These are phyloP conservation scores for Deuterostichococcus epilithicus DNA, from an alignment of 139 green algal species.

Conservation along the genomic window DNA sequence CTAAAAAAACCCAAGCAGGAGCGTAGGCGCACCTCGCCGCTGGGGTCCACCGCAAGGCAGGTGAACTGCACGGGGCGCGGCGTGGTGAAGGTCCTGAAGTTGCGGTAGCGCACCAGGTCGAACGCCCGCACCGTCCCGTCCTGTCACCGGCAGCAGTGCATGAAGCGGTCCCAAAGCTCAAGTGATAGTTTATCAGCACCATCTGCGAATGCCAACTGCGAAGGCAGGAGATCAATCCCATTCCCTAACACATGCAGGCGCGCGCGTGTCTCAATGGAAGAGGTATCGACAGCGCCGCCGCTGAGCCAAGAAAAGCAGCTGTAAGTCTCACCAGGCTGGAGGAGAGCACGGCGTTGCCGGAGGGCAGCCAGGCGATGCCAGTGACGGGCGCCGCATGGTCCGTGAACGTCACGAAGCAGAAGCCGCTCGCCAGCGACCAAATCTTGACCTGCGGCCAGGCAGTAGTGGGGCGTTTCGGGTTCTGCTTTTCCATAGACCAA, in stretches of 20 bases:
- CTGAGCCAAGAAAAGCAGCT: too few relatives aligned
- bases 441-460: slow-evolving; percentile 79
- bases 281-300: too few relatives aligned
- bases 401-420: slow-evolving; percentile 92
- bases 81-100: slow-evolving; percentile 93
- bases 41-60: slow-evolving; percentile 81
- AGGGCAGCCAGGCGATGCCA: slow-evolving; percentile 71
- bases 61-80: slow-evolving; percentile 79
- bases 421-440: slow-evolving; percentile 69
- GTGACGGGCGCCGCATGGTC: slow-evolving; percentile 89
- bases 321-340: slow-evolving; percentile 19
- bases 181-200: too few relatives aligned
- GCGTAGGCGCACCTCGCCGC: slow-evolving; percentile 68
- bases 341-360: slow-evolving; percentile 31
- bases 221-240: slow-evolving; percentile 53
- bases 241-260: slow-evolving; percentile 52
- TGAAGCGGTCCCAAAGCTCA: too few relatives aligned
- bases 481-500: too few relatives aligned
- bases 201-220: too few relatives aligned
- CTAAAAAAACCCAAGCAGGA: too few relatives aligned
- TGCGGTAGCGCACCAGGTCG: slow-evolving; percentile 89
- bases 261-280: too few relatives aligned
- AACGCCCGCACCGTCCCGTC: slow-evolving; percentile 94
- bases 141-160: too few relatives aligned
- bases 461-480: neutral